Evolutionary conservation across 345 rosid species (phyloP).

Genomic region (Toxicodendron radicans): DNA sequence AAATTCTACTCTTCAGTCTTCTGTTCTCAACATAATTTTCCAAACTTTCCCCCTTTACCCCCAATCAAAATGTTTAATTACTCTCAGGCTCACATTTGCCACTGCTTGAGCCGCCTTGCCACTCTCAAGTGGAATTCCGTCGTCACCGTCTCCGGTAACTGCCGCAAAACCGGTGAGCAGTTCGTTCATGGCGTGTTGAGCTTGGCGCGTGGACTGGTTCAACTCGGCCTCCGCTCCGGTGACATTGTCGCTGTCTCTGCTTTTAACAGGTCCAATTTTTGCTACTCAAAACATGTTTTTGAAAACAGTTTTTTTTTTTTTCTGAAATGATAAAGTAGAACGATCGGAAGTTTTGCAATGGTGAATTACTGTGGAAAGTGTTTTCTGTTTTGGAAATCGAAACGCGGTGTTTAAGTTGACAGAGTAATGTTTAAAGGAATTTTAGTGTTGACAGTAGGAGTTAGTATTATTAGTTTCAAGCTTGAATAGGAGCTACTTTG

Average conservation of each 20-base stretch:
- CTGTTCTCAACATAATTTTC: neutral
- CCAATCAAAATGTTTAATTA: conserved; percentile 27
- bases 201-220: conserved; percentile 50
- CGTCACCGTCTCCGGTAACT: conserved; percentile 41
- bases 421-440: neutral
- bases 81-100: conserved; percentile 69
- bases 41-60: neutral
- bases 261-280: conserved; percentile 56
- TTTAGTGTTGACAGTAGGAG: neutral
- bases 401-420: neutral
- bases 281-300: neutral
- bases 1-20: neutral
- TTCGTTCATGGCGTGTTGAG: conserved; percentile 47
- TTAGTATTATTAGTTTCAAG: too few species aligned
- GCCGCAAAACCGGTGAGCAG: conserved; percentile 54
- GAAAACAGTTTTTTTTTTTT: neutral
- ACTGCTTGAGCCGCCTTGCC: conserved; percentile 61
- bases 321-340: neutral
- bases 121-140: conserved; percentile 40
- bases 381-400: neutral
- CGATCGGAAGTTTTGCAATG: neutral
- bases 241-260: conserved; percentile 72
- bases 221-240: conserved; percentile 54
- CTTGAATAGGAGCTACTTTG: too few species aligned
- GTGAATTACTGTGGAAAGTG: neutral